These are phyloP conservation scores for Paspalum notatum DNA, from an alignment of 176 grass and related monocot species.

Conservation along the genomic window DNA sequence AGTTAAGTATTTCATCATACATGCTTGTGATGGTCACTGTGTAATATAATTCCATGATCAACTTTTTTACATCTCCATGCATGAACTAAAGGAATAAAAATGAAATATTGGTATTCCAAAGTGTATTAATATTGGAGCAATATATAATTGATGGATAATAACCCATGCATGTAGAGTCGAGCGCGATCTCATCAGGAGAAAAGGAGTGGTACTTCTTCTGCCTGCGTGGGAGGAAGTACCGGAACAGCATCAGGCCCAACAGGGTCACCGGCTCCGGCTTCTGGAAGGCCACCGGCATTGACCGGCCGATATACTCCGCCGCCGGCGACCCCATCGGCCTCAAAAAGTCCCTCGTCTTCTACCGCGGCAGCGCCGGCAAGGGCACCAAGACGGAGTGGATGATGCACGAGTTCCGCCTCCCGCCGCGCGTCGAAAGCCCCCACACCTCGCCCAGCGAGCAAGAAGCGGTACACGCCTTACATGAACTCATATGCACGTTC, in stretches of 20 bases:
- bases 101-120: no score
- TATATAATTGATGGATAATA: background rate
- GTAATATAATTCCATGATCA: background rate
- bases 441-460: constrained; percentile 38
- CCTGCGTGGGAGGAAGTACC: constrained; percentile 79
- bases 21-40: background rate
- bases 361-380: constrained; percentile 78
- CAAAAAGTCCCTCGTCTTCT: constrained; percentile 94
- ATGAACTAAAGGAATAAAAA: background rate
- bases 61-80: background rate
- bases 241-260: constrained; percentile 86
- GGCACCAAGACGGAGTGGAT: constrained; percentile 95
- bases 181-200: constrained; percentile 48
- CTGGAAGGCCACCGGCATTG: constrained; percentile 97
- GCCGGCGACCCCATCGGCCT: constrained; percentile 62
- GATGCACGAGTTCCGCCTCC: constrained; percentile 97
- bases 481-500: background rate
- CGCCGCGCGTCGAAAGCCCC: background rate
- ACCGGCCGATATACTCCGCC: constrained; percentile 58
- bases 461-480: constrained; percentile 53
- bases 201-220: constrained; percentile 94
- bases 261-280: constrained; percentile 79
- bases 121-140: background rate
- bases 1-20: background rate
- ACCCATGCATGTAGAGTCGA: constrained; percentile 43